Evolutionary conservation across 2,329 filamentous ascomycete species (phyloP).

Genomic region (Penicillium sp.): DNA sequence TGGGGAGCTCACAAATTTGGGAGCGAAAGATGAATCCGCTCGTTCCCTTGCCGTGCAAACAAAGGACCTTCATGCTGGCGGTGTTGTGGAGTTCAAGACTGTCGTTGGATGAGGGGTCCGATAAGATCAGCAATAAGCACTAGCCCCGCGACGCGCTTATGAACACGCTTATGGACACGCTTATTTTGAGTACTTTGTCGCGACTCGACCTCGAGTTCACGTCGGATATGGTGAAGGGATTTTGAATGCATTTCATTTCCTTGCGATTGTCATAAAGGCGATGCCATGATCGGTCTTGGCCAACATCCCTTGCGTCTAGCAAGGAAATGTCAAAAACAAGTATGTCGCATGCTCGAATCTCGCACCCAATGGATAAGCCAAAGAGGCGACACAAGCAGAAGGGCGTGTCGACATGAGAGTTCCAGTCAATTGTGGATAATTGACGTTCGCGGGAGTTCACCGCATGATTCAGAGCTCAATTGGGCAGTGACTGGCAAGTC

Average conservation of each 20-base stretch:
- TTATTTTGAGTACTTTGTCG: not conserved
- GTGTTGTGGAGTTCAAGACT: not conserved
- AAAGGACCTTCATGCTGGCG: conserved; percentile 23
- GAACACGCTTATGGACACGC: not conserved
- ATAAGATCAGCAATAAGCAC: not conserved
- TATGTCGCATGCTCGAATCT: not conserved
- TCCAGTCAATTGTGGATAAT: not conserved
- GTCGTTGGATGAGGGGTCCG: conserved; percentile 5
- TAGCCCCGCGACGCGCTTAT: conserved; percentile 3
- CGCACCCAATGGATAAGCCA: no score
- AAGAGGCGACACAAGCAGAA: not conserved
- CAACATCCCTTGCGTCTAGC: not conserved
- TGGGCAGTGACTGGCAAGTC: not conserved
- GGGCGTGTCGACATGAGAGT: not conserved
- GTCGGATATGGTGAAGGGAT: no score
- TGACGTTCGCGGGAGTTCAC: not conserved
- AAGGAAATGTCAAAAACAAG: not conserved
- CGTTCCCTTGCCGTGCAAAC: conserved; percentile 26
- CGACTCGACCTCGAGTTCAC: not conserved
- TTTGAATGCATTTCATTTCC: no score
- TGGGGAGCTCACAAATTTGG: conserved; percentile 19
- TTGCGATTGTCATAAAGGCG: not conserved
- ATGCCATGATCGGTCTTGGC: not conserved
- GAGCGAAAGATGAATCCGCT: conserved; percentile 23
- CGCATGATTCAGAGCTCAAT: not conserved